Base-by-base conservation (phyloP, 805 yeast genomes). In the Metschnikowia sp. region DNA sequence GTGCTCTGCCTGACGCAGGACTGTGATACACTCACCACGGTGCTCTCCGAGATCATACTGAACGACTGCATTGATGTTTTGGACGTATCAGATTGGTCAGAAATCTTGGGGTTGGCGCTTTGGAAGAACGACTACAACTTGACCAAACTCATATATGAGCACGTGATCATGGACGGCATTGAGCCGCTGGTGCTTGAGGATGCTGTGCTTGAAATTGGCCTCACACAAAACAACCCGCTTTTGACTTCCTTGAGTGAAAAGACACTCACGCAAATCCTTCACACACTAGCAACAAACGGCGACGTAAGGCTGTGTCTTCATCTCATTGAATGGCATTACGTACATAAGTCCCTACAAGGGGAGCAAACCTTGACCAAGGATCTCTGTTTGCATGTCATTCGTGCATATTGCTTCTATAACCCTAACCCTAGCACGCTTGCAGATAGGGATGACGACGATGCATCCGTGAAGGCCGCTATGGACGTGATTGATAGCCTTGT, bases 311-410 rank as follows among this genome's bases (percentile, higher is more conserved):
- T 62, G 62, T 62, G 73, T 1, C 47, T 69, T 9, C 46, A 58
- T 6, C 54, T 72, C 11, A 63, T 73, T 10, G 75, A 73, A 47
- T 53, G 69, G 39, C 72, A 69, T 45, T 69, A 56, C 49, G 48
- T 72, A 7, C 72, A 68, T 48, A 63, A 63, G 32, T 37, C 57
- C 2, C 44, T 66, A 38, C 55, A 49, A 19, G 75, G 76, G 3
- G 67, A 68, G 44, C 56, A 43, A 32, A 68, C 68, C 1, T 51
- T 72, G 33, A 61, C 64, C 30, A 66, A 63, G 39, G 70, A 69
- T 10, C 53, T 72, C 26, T 61, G 68, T 40, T 45, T 65, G 2
- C 60, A 60, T 28, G 60, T 72, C 3, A 59, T 72, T 2, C 64
- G 65, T 33, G 60, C 76, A 0, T 70, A 72, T 45, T 70, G 76